Evolutionary conservation across 345 rosid genomes (phyloP).

Genomic region (Dimocarpus longan): DNA sequence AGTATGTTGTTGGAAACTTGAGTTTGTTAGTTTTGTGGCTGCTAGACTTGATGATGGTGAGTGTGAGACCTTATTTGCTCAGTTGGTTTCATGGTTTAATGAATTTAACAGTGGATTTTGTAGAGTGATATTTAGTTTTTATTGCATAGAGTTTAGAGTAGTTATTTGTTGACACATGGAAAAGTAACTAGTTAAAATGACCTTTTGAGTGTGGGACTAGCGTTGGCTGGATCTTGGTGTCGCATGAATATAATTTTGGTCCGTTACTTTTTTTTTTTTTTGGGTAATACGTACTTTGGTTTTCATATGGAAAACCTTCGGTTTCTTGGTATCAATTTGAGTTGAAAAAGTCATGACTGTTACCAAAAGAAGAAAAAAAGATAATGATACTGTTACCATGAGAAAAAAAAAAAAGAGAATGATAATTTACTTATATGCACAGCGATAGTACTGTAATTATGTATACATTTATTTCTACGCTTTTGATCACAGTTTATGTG

Average conservation of each 20-base stretch:
- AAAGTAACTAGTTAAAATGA: no score
- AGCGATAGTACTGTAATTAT: neutral
- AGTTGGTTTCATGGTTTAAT: neutral
- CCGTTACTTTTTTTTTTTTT: neutral
- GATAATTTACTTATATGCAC: neutral
- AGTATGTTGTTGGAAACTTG: neutral
- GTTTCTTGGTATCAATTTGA: neutral
- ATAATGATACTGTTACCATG: neutral
- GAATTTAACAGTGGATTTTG: neutral
- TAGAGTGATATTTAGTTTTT: neutral
- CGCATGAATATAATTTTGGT: neutral
- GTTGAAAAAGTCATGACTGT: neutral
- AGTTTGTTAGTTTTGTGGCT: neutral
- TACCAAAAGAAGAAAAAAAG: neutral
- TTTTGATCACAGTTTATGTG: neutral
- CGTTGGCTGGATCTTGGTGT: neutral
- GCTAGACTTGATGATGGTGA: neutral
- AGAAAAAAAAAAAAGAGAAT: neutral
- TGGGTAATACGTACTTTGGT: neutral
- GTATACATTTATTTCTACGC: neutral
- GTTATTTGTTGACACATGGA: neutral
- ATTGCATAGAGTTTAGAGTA: neutral
- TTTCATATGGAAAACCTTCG: neutral
- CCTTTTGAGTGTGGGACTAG: neutral
- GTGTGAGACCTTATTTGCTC: neutral